Evolutionary conservation across 352 stramenopile species (phyloP), one percentile per base, ranked within the genome.

Genomic region (Phytophthora tubulina): DNA sequence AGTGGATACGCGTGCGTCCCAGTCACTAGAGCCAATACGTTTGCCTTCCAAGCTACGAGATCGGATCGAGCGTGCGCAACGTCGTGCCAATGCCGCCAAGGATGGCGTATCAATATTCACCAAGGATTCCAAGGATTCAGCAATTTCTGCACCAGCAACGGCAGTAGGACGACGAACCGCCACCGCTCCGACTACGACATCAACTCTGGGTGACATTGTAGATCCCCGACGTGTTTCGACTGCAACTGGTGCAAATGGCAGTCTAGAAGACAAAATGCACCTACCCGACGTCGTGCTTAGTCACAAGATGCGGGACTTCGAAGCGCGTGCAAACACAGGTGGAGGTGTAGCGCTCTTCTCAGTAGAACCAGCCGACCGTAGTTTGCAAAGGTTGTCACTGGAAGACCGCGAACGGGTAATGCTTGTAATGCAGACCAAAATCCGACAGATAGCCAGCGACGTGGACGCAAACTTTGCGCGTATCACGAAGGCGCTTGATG

Each of bases 221-320:
- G 63, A 67, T 11, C 17, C 31, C 3, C 55, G 44, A n/a, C 69
- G 63, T 15, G 51, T 36, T 30, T 73, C 63, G 33, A 70, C 50
- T 59, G 52, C 42, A 53, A 42, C 27, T 6, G 30, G 6, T 32
- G n/a, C 21, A 27, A 27, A 27, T 27, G 21, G 21, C 21, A 27
- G 35, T 32, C 14, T 41, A 2, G 50, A 54, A 13, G 70, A 63
- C n/a, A 91, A 89, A 63, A 73, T 70, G 39, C 83, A 93, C 58
- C 52, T 93, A 36, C 86, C 86, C 1, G 84, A 93, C 13, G 82
- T 93, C 15, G 80, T 95, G 45, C 50, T 95, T 44, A 76, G 79
- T 59, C 85, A 95, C 72, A 95, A 95, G 55, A 91, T 93, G 84
- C 73, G 86, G 59, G 84, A 92, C 45, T 93, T 93, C 64, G 85